Evolutionary conservation across 768 basidiomycete genomes (phyloP).

Genomic region (Myochromella boudieri): DNA sequence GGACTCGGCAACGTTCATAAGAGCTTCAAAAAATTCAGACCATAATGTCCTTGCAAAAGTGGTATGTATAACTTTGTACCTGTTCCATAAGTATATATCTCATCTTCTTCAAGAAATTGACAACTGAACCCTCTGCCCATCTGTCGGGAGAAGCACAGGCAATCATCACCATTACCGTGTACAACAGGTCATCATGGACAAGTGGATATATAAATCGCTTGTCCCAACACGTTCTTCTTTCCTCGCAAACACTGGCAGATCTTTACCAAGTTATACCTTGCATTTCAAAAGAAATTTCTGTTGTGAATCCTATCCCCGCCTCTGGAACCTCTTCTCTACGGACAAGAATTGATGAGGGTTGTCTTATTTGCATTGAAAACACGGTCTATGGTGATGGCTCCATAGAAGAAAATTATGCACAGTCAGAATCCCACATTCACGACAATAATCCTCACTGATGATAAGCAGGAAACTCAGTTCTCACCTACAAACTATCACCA

Average conservation of each 20-base stretch:
- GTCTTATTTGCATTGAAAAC: constrained; percentile 63
- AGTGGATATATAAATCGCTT: constrained; percentile 56
- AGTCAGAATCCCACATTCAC: constrained; percentile 27
- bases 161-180: constrained; percentile 58
- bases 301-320: constrained; percentile 34
- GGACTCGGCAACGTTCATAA: constrained; percentile 61
- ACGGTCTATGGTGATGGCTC: constrained; percentile 56
- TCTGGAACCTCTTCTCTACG: constrained; percentile 27
- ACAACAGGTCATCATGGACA: constrained; percentile 62
- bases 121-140: constrained; percentile 21
- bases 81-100: background rate
- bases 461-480: constrained; percentile 23
- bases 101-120: constrained; percentile 23
- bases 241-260: constrained; percentile 73
- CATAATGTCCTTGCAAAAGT: constrained; percentile 52
- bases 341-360: constrained; percentile 28
- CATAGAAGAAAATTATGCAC: constrained; percentile 53
- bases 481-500: constrained; percentile 30
- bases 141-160: constrained; percentile 33
- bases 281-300: constrained; percentile 50
- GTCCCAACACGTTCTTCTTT: constrained; percentile 68
- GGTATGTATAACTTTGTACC: constrained; percentile 27
- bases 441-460: constrained; percentile 41
- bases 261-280: constrained; percentile 63
- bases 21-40: constrained; percentile 64